Evolutionary conservation across 331 rosid genomes (phyloP), one percentile per base, ranked within the genome.

Genomic region (Rosa hybrid): DNA sequence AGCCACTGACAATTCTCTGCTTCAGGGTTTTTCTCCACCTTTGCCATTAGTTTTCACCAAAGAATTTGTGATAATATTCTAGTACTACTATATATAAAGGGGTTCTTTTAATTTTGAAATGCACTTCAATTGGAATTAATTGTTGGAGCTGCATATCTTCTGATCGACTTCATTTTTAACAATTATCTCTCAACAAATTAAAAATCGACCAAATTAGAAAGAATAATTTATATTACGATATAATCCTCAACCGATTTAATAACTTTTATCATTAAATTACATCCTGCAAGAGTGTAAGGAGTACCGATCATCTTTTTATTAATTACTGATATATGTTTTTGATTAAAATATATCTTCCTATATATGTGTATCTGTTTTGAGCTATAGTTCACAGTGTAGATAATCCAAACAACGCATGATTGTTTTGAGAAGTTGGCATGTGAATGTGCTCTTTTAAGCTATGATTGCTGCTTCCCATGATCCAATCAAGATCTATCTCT

Each of bases 381-480:
- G 71, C n/a, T 65, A 13, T 30, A 38, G 27, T 54, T 44, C 39
- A 74, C 6, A 14, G 21, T 23, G 21, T 30, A 46, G 72, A 76
- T 30, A 64, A 77, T 65, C 65, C 81, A 77, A 41, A 41, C 42
- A 17, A 68, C 20, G 17, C 41, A 64, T 30, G 48, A 39, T 49
- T 65, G 7, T 23, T 48, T 20, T 34, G 34, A 41, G 74, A 46
- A 20, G 21, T 49, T 12, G 65, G 64, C 53, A 50, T 77, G 74
- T 67, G 42, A 77, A 16, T 65, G 42, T 34, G 65, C 14, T 68
- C 25, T 68, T 42, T 73, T 48, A 46, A 65, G 85, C 44, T 81
- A 89, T 89, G 78, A 84, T 89, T 86, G 91, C 79, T 88, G 86
- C 89, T 79, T 79, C 90, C 87, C 86, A 90, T 83, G 85, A 88